phyloP scores from a whole-genome alignment of 2,329 filamentous ascomycete species.

The Colletotrichum theobromicola region DNA sequence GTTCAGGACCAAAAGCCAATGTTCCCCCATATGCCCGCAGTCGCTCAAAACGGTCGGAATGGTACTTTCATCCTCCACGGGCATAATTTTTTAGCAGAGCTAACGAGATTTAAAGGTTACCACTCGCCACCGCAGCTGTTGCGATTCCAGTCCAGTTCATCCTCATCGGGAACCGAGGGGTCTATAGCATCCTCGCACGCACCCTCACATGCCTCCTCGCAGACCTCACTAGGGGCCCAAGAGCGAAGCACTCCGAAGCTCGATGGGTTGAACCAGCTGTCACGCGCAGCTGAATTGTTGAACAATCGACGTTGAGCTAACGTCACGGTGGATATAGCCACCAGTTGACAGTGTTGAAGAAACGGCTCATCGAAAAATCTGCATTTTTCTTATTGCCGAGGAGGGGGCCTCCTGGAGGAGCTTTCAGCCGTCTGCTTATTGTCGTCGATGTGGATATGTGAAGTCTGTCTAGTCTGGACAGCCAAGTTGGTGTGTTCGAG shows the following conservation, averaged over 20 bases:
- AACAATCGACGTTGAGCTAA: constrained; percentile 39
- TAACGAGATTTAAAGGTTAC: constrained; percentile 19
- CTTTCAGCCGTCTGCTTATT: neutral
- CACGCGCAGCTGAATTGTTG: constrained; percentile 65
- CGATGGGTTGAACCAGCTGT: constrained; percentile 64
- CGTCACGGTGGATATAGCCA: neutral
- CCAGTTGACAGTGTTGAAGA: neutral
- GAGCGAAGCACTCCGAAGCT: constrained; percentile 31
- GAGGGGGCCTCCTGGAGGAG: neutral
- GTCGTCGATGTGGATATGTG: neutral
- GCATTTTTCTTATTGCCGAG: neutral
- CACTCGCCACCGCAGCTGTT: constrained; percentile 12
- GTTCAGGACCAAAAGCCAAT: constrained; percentile 20
- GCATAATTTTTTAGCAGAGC: neutral
- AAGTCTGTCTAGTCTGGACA: neutral
- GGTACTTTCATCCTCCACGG: neutral
- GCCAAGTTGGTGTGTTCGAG: constrained; percentile 2
- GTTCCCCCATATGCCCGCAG: neutral
- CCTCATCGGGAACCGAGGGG: constrained; percentile 11
- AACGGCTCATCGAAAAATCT: neutral
- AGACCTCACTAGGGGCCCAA: constrained; percentile 19
- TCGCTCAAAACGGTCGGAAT: neutral
- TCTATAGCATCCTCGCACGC: constrained; percentile 17
- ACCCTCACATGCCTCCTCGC: constrained; percentile 7
- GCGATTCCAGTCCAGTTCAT: constrained; percentile 17